A percentile compares a stretch with the other conserved stretches of the same genome.
phyloP scores from a whole-genome alignment of 2,329 filamentous ascomycete species.

The Berkeleyomyces basicola region DNA sequence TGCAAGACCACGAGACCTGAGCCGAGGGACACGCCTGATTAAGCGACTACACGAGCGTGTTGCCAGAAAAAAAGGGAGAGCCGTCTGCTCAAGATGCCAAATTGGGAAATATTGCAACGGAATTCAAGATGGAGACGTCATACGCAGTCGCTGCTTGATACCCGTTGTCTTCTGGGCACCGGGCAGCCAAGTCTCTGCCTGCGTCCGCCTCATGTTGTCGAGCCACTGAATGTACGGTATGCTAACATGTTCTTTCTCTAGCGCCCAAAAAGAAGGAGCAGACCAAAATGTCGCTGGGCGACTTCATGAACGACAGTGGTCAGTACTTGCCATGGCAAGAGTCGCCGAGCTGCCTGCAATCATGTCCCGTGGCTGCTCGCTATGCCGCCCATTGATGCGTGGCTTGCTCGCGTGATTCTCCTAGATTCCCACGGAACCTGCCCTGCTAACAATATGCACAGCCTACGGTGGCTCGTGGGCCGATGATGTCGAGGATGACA shows the following conservation, averaged over 20 bases:
- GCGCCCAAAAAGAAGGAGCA: constrained; percentile 85
- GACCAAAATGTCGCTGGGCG: constrained; percentile 95
- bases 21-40: not conserved
- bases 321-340: not conserved
- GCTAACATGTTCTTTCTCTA: constrained; percentile 24
- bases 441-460: constrained; percentile 15
- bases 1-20: not conserved
- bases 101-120: not conserved
- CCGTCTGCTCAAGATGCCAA: not conserved
- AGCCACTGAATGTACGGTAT: constrained; percentile 4
- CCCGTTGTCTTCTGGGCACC: not conserved
- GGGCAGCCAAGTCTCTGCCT: not conserved
- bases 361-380: not conserved
- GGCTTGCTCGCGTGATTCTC: not conserved
- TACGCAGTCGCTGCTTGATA: not conserved
- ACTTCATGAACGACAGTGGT: constrained; percentile 66
- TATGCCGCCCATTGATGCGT: not conserved
- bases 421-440: not conserved
- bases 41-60: not conserved
- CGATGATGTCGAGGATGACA: constrained; percentile 91
- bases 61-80: not conserved
- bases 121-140: not conserved
- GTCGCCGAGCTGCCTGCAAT: not conserved
- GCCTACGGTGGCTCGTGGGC: constrained; percentile 74
- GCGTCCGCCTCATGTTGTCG: not conserved